These are phyloP conservation scores for Tulasnella sp. DNA, from an alignment of 768 basidiomycete species.

Conservation along the genomic window DNA sequence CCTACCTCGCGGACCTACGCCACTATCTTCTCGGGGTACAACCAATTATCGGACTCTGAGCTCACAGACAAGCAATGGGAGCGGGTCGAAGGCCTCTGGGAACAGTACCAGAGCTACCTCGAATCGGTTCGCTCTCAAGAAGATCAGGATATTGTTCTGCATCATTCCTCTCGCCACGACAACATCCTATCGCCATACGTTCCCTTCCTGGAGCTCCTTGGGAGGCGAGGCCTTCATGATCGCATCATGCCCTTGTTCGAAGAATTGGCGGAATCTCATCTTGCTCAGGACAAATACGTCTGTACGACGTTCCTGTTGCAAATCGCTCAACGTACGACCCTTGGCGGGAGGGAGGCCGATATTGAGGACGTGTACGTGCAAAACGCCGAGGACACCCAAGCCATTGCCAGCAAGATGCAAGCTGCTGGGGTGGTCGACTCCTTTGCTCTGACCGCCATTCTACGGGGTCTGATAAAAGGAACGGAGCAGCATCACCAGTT, in stretches of 20 bases:
- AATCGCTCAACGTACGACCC: constrained; percentile 30
- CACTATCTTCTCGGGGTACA: constrained; percentile 58
- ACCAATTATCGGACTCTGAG: background rate
- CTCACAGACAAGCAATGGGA: constrained; percentile 54
- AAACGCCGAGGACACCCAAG: constrained; percentile 50
- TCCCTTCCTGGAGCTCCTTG: constrained; percentile 60
- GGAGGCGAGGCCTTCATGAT: constrained; percentile 50
- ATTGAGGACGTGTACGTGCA: constrained; percentile 1
- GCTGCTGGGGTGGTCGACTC: background rate
- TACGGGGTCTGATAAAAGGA: constrained; percentile 14
- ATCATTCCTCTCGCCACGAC: background rate
- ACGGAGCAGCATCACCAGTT: background rate
- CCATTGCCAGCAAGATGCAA: constrained; percentile 1
- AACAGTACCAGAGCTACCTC: constrained; percentile 46
- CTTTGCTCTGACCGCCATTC: constrained; percentile 10
- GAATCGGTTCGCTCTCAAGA: constrained; percentile 43
- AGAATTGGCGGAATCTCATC: constrained; percentile 49
- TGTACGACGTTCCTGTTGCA: constrained; percentile 62
- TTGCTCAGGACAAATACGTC: constrained; percentile 52
- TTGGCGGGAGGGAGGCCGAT: background rate
- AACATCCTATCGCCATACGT: constrained; percentile 39
- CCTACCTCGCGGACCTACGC: constrained; percentile 61
- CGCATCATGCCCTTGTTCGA: constrained; percentile 71
- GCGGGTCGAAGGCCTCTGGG: constrained; percentile 54
- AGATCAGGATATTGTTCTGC: constrained; percentile 31